Evolutionary conservation across 2,329 filamentous ascomycete genomes (phyloP), one percentile per base, ranked within the genome.

Genomic region (Talaromyces sp.): DNA sequence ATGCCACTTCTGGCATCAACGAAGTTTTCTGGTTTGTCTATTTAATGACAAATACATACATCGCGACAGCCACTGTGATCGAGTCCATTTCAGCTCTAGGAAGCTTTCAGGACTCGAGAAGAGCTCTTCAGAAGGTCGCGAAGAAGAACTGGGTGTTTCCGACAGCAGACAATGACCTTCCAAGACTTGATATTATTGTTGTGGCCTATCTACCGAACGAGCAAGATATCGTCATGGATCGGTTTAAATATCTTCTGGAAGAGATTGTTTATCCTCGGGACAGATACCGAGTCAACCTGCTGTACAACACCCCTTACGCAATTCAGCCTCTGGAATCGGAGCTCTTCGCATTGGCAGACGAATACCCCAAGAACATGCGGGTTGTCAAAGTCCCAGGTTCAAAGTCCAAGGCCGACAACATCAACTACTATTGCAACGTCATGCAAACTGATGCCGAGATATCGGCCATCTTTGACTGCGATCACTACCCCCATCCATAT

Each of bases 131-230:
- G 1, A 70, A 76, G 54, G 72, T 72, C 5, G 67, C 71, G 59
- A 67, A 73, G 50, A 75, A 71, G 40, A 66, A 67, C 5, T 77
- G 75, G 75, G 61, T 65, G 5, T 77, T 77, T 54, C 75, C 74
- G 11, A 77, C 75, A 9, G 65, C 72, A 10, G 70, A 77, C 56
- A 64, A 69, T 48, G 64, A 77, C 13, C 67, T 80, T 2, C 71
- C 72, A 1, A 72, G 75, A 25, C 68, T 80, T 17, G 78, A 80
- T 60, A 66, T 80, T 40, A 68, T 79, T 55, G 78, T 80, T 56
- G 78, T 80, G 2, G 78, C 78, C 13, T 80, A 80, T 61, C 68
- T 80, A n/a, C 78, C 78, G 5, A 80, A 80, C 58, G 78, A 80
- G 63, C 69, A 78, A 63, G 76, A 79, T 53, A 80, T 80, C 54